Evolutionary conservation across 2,329 filamentous ascomycete species (phyloP).

Genomic region (Metarhizium rileyi): DNA sequence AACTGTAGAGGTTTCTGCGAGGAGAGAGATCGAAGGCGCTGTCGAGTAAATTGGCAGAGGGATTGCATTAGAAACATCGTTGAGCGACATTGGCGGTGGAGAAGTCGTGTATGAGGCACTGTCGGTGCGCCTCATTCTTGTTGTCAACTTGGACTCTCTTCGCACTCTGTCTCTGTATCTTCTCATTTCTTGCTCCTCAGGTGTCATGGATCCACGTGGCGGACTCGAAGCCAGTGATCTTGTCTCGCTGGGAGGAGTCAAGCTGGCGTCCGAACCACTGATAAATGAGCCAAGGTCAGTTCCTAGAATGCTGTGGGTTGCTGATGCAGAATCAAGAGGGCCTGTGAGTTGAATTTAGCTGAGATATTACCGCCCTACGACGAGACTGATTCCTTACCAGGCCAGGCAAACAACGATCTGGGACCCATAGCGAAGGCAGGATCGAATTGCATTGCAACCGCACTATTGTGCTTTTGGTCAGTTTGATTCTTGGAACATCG

Average conservation of each 20-base stretch:
- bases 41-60: conserved; percentile 42
- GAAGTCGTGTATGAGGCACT: conserved; percentile 35
- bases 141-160: conserved; percentile 45
- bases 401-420: conserved; percentile 42
- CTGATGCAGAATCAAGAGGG: conserved; percentile 24
- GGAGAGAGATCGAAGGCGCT: conserved; percentile 39
- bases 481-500: not conserved
- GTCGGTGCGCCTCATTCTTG: conserved; percentile 40
- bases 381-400: conserved; percentile 22
- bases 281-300: conserved; percentile 38
- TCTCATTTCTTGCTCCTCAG: conserved; percentile 53
- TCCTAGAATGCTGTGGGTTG: conserved; percentile 27
- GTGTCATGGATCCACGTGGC: conserved; percentile 41
- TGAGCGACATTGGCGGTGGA: conserved; percentile 22
- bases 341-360: conserved; percentile 12
- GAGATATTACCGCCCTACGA: conserved; percentile 5
- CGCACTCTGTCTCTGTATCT: conserved; percentile 50
- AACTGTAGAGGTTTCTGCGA: conserved; percentile 38
- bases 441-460: conserved; percentile 43
- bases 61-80: conserved; percentile 32
- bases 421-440: conserved; percentile 41
- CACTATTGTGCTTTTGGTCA: conserved; percentile 19
- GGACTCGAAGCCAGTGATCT: conserved; percentile 50
- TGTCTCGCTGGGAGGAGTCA: conserved; percentile 39
- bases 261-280: conserved; percentile 37